A percentile compares a stretch with the other conserved stretches of the same genome.
These are phyloP conservation scores for Calonectria henricotiae DNA, from an alignment of 2,329 filamentous ascomycete genomes.

Conservation along the genomic window DNA sequence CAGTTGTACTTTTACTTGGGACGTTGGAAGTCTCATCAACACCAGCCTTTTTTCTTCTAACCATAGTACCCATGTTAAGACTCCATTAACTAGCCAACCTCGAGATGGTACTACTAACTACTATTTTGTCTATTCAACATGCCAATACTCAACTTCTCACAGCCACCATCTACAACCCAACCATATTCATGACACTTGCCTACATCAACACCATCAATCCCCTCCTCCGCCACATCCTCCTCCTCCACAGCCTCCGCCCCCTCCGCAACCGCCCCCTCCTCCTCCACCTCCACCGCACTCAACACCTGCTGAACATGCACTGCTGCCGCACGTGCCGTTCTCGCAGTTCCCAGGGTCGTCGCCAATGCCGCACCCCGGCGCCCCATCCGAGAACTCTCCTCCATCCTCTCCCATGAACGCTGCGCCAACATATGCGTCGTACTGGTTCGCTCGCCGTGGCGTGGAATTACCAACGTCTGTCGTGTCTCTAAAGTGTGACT, in stretches of 20 bases:
- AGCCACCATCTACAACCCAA: too few species aligned
- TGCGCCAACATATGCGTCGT: neutral
- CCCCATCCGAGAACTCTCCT: neutral
- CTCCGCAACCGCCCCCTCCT: neutral
- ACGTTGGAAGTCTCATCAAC: too few species aligned
- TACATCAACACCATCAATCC: neutral
- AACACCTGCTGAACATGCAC: neutral
- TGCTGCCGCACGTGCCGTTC: neutral
- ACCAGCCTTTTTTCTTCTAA: too few species aligned
- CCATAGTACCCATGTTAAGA: too few species aligned
- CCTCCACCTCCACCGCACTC: neutral
- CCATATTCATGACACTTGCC: too few species aligned
- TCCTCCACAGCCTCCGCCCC: neutral
- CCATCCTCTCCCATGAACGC: neutral
- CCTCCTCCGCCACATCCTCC: neutral
- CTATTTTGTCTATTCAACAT: too few species aligned
- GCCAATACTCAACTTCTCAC: too few species aligned
- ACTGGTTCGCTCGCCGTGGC: neutral
- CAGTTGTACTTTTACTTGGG: too few species aligned
- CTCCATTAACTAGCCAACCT: too few species aligned
- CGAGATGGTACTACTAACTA: too few species aligned
- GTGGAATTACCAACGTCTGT: neutral
- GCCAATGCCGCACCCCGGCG: neutral
- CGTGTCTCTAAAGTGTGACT: neutral
- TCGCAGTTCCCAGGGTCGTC: neutral